Evolutionary conservation across 2,329 filamentous ascomycete species (phyloP).

Genomic region (Microcyclosporella mali): DNA sequence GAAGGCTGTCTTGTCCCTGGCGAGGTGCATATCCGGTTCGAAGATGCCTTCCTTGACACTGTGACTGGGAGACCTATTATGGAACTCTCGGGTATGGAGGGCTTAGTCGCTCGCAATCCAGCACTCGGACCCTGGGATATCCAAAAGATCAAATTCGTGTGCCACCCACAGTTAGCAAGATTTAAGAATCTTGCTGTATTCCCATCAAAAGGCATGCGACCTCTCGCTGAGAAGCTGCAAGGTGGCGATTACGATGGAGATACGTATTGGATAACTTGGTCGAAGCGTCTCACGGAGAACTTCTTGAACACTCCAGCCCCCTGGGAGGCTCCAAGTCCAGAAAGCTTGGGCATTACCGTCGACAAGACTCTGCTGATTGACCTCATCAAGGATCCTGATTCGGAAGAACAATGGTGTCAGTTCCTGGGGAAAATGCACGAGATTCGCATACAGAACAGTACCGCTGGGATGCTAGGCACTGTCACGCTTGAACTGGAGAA

Average conservation of each 20-base stretch:
- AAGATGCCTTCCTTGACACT: constrained; percentile 51
- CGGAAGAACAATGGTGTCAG: constrained; percentile 32
- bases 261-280: constrained; percentile 69
- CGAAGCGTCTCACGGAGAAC: constrained; percentile 56
- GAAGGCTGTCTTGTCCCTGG: constrained; percentile 53
- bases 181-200: constrained; percentile 80
- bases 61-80: constrained; percentile 29
- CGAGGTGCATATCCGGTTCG: constrained; percentile 65
- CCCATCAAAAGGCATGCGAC: constrained; percentile 52
- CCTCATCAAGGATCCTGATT: constrained; percentile 45
- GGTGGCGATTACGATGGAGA: constrained; percentile 82
- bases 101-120: constrained; percentile 64
- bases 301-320: constrained; percentile 56
- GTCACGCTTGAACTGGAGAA: constrained; percentile 61
- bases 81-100: constrained; percentile 33
- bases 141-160: constrained; percentile 52
- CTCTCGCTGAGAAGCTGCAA: constrained; percentile 64
- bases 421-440: constrained; percentile 11
- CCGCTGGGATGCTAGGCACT: constrained; percentile 51
- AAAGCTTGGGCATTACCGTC: constrained; percentile 47
- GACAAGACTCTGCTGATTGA: constrained; percentile 44
- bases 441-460: constrained; percentile 48
- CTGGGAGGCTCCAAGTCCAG: constrained; percentile 36
- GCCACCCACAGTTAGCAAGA: constrained; percentile 54
- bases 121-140: constrained; percentile 66